Evolutionary conservation across 768 basidiomycete genomes (phyloP), one percentile per base, ranked within the genome.

Genomic region (Lentinula lateritia): DNA sequence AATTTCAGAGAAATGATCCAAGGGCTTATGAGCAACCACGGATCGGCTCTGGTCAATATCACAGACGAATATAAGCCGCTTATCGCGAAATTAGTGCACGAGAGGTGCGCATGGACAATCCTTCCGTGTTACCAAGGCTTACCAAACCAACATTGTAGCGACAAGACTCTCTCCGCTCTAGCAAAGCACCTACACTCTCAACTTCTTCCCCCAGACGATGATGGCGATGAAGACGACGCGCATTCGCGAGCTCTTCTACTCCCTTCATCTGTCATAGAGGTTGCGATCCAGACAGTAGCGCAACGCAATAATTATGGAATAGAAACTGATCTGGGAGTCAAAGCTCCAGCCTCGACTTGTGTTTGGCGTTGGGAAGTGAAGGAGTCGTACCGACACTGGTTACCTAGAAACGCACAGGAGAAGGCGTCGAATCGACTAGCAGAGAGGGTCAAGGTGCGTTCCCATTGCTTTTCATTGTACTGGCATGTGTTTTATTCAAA

Each of bases 341-440:
- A 82, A 69, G 67, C 77, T 20, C 86, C 88, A 13, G 83, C 87
- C 6, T 75, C 82, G n/a, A 73, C 91, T 38, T 87, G 83, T 63
- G 75, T 89, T 20, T 95, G 92, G 92, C 78, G 90, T 56, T 96
- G 93, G 94, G 94, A 96, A 70, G 86, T 90, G 10, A 84, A 83
- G 66, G 79, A 83, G 2, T 66, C 78, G 18, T 77, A 80, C 64
- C 74, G 75, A 61, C 78, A 83, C 60, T 88, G 87, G 83, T 70
- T 94, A 36, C 89, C 90, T 0, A 86, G 83, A 69, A 84, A 82
- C 67, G 79, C 80, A 12, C 76, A 77, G 64, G 86, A 88, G 64
- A 90, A 83, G 68, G 84, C 82, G 0, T 83, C 87, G 55, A 71
- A 69, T 8, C 80, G 93, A 67, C 72, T 79, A 8, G 75, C 78